phyloP scores from a whole-genome alignment of 331 rosid species.

The Arachis monticola region DNA sequence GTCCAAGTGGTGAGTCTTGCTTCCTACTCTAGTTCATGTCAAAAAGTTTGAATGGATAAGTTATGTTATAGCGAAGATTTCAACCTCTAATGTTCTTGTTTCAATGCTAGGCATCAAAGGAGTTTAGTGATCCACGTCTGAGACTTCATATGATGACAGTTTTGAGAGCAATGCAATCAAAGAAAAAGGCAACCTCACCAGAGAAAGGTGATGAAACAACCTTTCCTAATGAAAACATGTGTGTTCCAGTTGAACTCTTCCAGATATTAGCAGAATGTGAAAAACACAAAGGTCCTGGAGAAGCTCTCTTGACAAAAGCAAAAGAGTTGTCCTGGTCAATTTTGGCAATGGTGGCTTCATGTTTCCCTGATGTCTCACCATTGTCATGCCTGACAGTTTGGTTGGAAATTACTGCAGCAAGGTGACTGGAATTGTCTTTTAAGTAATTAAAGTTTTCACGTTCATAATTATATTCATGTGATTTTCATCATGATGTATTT shows the following conservation, averaged over 20 bases:
- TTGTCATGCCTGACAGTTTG: constrained; percentile 85
- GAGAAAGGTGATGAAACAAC: constrained; percentile 61
- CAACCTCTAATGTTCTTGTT: constrained; percentile 32
- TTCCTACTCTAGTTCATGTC: constrained; percentile 22
- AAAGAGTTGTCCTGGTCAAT: constrained; percentile 96
- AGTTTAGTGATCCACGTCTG: constrained; percentile 87
- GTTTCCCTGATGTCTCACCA: constrained; percentile 92
- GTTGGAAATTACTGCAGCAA: constrained; percentile 99
- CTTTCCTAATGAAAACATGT: constrained; percentile 65
- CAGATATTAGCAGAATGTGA: constrained; percentile 91
- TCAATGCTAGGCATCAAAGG: constrained; percentile 85
- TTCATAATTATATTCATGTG: constrained; percentile 35
- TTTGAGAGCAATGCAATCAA: constrained; percentile 80
- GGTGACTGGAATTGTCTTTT: constrained; percentile 54
- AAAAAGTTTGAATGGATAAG: constrained; percentile 11
- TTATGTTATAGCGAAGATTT: constrained; percentile 19
- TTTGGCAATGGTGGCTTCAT: constrained; percentile 95
- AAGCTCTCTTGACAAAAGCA: constrained; percentile 84
- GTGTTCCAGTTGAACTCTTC: constrained; percentile 85
- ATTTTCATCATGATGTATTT: neutral
- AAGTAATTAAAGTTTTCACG: constrained; percentile 42
- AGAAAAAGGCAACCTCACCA: constrained; percentile 69
- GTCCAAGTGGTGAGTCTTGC: constrained; percentile 66
- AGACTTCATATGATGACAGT: constrained; percentile 82
- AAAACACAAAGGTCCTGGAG: constrained; percentile 76